Base-by-base conservation (phyloP, 192 early-diverging fungal genomes). In the Dispira parvispora region DNA sequence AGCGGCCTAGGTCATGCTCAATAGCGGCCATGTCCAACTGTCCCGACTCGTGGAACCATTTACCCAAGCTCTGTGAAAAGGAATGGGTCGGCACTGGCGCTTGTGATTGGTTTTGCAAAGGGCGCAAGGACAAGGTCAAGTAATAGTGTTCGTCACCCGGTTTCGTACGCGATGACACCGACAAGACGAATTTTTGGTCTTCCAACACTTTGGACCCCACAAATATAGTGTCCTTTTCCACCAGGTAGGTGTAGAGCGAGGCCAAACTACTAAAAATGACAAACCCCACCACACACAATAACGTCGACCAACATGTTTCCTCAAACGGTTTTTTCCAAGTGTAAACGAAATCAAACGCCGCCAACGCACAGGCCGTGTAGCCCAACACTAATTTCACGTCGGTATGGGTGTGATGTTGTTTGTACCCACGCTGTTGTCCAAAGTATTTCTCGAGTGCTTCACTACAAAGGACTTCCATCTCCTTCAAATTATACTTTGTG, bases 341-440 rank as follows among this genome's bases (percentile, higher is more conserved):
- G 67, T 86, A 83, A 57, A 74, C 78, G 64, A 82, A 80, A 56
- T 81, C 84, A 57, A 73, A 80, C 20, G 76, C 87, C 54, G 89
- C 88, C 72, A 90, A 85, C 0, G 78, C 58, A 61, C 82, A 82
- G 3, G 87, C 80, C 16, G 82, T 47, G 69, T 88, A 94, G 28
- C 92, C 92, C 14, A 94, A 73, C 13, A 86, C 60, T 4, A 94
- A 82, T 67, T 88, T 88, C 61, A 80, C 76, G 67, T 94, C 88
- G 8, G 84, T 83, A 68, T 92, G 92, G 25, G 73, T 80, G 70
- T 91, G 82, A 70, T 79, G 80, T 73, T 94, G 80, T 54, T 69
- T 71, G 72, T 81, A 88, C 3, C 76, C 72, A 12, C 43, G 56
- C 42, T 79, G 69, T 11, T 65, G 73, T 32, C 66, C 65, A 44